Evolutionary conservation across 768 basidiomycete species (phyloP), one percentile per base, ranked within the genome.

Genomic region (Russula brevipes): DNA sequence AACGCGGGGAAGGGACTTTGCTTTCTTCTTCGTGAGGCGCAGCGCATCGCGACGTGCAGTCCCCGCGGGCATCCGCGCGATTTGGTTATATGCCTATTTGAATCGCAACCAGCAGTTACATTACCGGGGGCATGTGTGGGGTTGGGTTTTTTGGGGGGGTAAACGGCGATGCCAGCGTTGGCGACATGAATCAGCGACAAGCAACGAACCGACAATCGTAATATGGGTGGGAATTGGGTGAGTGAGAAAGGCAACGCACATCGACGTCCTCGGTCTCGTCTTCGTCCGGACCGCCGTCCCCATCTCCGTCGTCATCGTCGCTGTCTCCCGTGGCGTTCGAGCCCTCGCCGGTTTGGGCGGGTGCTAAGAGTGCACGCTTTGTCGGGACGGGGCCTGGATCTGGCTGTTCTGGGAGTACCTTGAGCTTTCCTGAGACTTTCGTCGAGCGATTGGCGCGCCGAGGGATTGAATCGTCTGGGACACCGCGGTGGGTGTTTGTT

Each of bases 31-130:
- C 2, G 94, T 98, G 67, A 98, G 74, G 62, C 81, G 86, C 65
- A 94, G 75, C 3, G 95, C 95, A 77, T 98, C 95, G 63, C 92
- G 81, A 47, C 93, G 85, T 8, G 95, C 95, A 24, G 94, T 93
- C 4, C 95, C 95, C 50, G 92, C 93, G 2, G 95, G 94, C 56
- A 98, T 98, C 39, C 92, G 85, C 4, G 91, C 89, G 62, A 98
- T 85, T 77, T 96, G 94, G 68, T 92, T 91, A 73, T 95, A 95
- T n/a, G 91, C 88, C 90, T 94, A 66, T 19, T 53, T 24, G 52
- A 14, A 12, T 24, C n/a, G n/a, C 55, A 44, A 24, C 33, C 44
- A 16, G n/a, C 24, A 24, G 24, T 24, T 35, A 33, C n/a, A 24
- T 45, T 10, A 10, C 31, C 17, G 31, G 41, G 17, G 16, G 9